These are phyloP conservation scores for Ophiostoma piceae DNA, from an alignment of 2,329 filamentous ascomycete species.

Conservation along the genomic window DNA sequence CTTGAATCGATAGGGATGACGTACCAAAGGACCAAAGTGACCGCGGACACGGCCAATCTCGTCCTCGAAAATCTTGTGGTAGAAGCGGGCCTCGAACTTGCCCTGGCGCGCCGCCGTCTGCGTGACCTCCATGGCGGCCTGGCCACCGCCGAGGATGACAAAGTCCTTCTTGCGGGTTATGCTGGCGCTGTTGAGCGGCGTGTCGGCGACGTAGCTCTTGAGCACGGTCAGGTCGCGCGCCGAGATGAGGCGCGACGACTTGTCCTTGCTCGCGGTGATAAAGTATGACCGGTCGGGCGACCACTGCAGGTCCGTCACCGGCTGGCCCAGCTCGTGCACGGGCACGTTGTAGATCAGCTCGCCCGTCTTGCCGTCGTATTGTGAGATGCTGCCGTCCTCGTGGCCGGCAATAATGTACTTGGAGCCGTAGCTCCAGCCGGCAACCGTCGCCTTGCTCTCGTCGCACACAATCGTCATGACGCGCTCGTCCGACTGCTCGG, in stretches of 20 bases:
- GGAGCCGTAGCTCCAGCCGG: constrained; percentile 88
- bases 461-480: constrained; percentile 84
- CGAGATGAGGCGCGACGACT: constrained; percentile 88
- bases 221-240: constrained; percentile 81
- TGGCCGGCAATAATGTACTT: constrained; percentile 98
- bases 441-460: constrained; percentile 94
- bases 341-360: constrained; percentile 94
- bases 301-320: constrained; percentile 94
- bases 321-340: constrained; percentile 78
- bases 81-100: constrained; percentile 99
- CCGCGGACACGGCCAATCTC: constrained; percentile 95
- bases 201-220: constrained; percentile 89
- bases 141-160: constrained; percentile 94
- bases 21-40: constrained; percentile 81
- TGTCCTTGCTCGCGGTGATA: constrained; percentile 97
- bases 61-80: constrained; percentile 99
- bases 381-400: constrained; percentile 88
- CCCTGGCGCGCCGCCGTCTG: constrained; percentile 89
- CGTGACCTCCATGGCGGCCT: constrained; percentile 98
- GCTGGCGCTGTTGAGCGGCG: constrained; percentile 89
- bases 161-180: constrained; percentile 96
- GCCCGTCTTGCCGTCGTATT: constrained; percentile 94
- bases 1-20: constrained; percentile 20
- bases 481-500: constrained; percentile 79
- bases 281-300: constrained; percentile 91